These are phyloP conservation scores for Nemania sp. DNA, from an alignment of 2,329 filamentous ascomycete species.

Conservation along the genomic window DNA sequence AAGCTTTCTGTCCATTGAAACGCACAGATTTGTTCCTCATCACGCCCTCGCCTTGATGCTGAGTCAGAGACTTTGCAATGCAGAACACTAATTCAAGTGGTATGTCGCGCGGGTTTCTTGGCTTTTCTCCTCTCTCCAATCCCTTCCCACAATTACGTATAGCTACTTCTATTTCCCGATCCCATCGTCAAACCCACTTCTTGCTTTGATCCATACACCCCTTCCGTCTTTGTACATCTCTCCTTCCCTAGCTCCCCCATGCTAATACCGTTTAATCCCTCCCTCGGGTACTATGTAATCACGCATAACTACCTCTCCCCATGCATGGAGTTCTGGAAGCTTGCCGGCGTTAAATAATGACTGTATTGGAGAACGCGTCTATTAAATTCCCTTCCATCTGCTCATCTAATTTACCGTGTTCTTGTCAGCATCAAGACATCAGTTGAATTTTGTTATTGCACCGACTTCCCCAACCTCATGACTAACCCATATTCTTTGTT, in stretches of 20 bases:
- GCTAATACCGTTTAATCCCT: conserved; percentile 38
- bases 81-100: conserved; percentile 37
- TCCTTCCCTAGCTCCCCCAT: conserved; percentile 29
- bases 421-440: conserved; percentile 31
- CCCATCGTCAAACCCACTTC: conserved; percentile 29
- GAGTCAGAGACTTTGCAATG: conserved; percentile 40
- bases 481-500: conserved; percentile 21
- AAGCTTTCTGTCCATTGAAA: background rate
- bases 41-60: conserved; percentile 32
- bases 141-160: conserved; percentile 28
- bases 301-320: conserved; percentile 34
- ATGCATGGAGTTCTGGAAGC: conserved; percentile 38
- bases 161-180: conserved; percentile 29
- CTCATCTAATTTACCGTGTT: conserved; percentile 33
- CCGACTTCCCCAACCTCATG: conserved; percentile 23
- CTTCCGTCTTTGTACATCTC: conserved; percentile 23
- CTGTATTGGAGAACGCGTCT: conserved; percentile 36
- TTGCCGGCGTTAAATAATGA: conserved; percentile 35
- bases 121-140: conserved; percentile 23
- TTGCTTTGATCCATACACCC: conserved; percentile 20
- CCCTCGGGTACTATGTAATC: conserved; percentile 41
- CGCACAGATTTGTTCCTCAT: background rate
- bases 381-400: conserved; percentile 35
- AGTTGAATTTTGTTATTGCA: conserved; percentile 25
- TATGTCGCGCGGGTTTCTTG: conserved; percentile 34